Evolutionary conservation across 495 filamentous ascomycete species (phyloP), one percentile per base, ranked within the genome.

Genomic region (Neurospora intermedia): DNA sequence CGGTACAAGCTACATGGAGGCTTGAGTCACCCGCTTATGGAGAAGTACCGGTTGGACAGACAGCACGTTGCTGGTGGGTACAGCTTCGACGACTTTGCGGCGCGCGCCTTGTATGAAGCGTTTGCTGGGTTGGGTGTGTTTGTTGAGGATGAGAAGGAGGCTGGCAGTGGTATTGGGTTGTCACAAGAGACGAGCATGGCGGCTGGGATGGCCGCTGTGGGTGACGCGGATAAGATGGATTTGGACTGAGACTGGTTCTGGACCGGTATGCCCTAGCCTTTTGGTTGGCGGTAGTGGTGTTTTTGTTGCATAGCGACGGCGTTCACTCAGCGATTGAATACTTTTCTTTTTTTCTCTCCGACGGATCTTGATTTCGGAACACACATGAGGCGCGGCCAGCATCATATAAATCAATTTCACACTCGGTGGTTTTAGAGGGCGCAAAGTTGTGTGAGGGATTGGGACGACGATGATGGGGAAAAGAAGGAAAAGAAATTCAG

Each of bases 91-190:
- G 94, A 97, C 77, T 98, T 94, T 76, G 94, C 91, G 78, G 83
- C 89, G 38, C 84, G 94, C 31, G 90, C 92, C 23, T 81, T 98
- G 82, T 89, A 92, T 76, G 94, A 97, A 78, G 94, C 95, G 0
- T 99, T 97, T 82, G 88, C 92, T 0, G 96, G 96, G 1, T 80
- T 99, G 75, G 94, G 92, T 1, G 83, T 86, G 39, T 91, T 93
- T 62, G 92, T 97, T 76, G 92, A 88, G 45, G 94, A 98, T 35
- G 94, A 97, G 79, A 84, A 93, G 72, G 83, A 77, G 46, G 79
- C 78, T 54, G 76, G 78, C 23, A 77, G 54, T 31, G 54, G 27
- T 77, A 69, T 74, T 73, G 2, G 75, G 80, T 13, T 75, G 77
- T 59, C 48, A 18, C 75, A 77, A 41, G 82, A 80, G 46, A 83